Conservation (phyloP, 768 basidiomycete species). For the Phaeotremella skinneri region DNA sequence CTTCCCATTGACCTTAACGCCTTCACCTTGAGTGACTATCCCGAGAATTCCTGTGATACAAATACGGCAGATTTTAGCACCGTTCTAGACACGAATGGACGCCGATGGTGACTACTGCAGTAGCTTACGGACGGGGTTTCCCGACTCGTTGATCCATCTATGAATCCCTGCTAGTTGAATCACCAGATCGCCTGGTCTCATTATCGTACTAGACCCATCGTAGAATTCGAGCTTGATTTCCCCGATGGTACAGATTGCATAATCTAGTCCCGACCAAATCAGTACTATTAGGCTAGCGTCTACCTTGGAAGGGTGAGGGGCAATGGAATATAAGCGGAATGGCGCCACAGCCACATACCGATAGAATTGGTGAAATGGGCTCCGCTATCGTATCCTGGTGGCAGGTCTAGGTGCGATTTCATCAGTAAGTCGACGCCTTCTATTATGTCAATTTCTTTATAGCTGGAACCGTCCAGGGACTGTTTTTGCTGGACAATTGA, state of each 20-base stretch:
- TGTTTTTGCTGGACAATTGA: too few species aligned
- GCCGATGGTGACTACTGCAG: not conserved
- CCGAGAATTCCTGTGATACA: not conserved
- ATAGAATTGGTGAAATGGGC: not conserved
- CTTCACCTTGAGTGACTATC: not conserved
- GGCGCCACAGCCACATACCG: not conserved
- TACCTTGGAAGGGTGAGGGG: too few species aligned
- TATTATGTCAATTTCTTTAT: too few species aligned
- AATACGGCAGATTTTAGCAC: too few species aligned
- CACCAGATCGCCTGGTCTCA: constrained; percentile 17
- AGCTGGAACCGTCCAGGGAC: too few species aligned
- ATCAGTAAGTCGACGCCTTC: not conserved
- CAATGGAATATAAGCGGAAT: too few species aligned
- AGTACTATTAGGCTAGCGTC: too few species aligned
- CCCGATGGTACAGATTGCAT: constrained; percentile 18
- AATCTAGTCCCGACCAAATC: too few species aligned
- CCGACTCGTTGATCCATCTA: constrained; percentile 19
- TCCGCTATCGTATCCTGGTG: not conserved
- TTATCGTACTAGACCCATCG: constrained; percentile 12
- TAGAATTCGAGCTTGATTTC: constrained; percentile 13
- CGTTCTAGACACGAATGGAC: too few species aligned
- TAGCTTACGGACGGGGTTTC: constrained; percentile 17
- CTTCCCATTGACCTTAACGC: not conserved
- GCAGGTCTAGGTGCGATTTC: not conserved
- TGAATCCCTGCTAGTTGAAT: constrained; percentile 23